These are phyloP conservation scores for Plenodomus biglobosus DNA, from an alignment of 2,329 filamentous ascomycete genomes.

Conservation along the genomic window DNA sequence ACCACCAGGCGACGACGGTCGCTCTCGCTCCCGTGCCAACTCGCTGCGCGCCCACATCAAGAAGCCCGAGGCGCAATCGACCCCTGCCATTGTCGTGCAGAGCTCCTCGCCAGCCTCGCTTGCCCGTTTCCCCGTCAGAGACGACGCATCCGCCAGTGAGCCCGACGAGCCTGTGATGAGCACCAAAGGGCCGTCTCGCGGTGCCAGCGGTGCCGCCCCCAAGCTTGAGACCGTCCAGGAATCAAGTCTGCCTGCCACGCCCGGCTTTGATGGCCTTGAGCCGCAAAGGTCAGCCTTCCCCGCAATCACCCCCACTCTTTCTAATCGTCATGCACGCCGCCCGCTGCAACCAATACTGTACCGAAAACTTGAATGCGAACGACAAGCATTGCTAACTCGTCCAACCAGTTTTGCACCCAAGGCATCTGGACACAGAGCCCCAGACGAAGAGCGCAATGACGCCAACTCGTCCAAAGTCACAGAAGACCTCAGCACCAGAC, in stretches of 20 bases:
- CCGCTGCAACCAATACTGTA: conserved; percentile 9
- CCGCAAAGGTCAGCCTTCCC: conserved; percentile 36
- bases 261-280: conserved; percentile 50
- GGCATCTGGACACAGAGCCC: conserved; percentile 22
- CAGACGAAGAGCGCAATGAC: conserved; percentile 47
- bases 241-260: conserved; percentile 72
- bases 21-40: conserved; percentile 47
- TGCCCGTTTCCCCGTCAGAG: conserved; percentile 34
- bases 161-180: conserved; percentile 42
- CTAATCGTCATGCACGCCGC: conserved; percentile 24
- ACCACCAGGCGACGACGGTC: conserved; percentile 50
- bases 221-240: conserved; percentile 90
- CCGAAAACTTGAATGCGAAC: conserved; percentile 19
- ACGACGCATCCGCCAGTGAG: conserved; percentile 36
- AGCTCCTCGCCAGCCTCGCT: conserved; percentile 46
- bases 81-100: conserved; percentile 51
- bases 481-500: conserved; percentile 49
- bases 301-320: conserved; percentile 33
- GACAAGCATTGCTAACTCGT: conserved; percentile 23
- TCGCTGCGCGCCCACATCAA: conserved; percentile 45
- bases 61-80: conserved; percentile 34
- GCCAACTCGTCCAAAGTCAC: conserved; percentile 51
- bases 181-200: conserved; percentile 53
- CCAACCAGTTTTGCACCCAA: conserved; percentile 23
- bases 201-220: conserved; percentile 58